A percentile compares a stretch with the other conserved stretches of the same genome.
phyloP scores from a whole-genome alignment of 2,329 filamentous ascomycete species.

The Rutstroemia sp. region DNA sequence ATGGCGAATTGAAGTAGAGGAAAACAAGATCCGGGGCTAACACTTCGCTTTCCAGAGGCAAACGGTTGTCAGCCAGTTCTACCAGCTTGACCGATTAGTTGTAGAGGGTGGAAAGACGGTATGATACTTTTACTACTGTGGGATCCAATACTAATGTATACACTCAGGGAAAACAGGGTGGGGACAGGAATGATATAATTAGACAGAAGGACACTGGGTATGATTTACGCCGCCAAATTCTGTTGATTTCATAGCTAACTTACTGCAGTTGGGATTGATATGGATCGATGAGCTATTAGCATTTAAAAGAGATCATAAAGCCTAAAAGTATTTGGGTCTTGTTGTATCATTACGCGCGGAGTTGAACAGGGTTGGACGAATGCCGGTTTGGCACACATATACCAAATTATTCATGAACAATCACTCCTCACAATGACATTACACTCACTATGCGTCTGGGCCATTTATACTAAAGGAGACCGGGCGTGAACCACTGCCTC shows the following conservation, averaged over 20 bases:
- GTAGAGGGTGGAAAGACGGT: conserved; percentile 82
- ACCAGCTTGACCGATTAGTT: conserved; percentile 82
- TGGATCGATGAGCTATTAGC: background rate
- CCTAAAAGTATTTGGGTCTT: background rate
- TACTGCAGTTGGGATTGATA: conserved; percentile 4
- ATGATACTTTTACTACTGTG: conserved; percentile 17
- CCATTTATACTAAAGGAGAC: too few relatives aligned
- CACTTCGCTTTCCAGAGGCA: conserved; percentile 60
- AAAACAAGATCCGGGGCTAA: conserved; percentile 10
- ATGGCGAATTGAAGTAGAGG: background rate
- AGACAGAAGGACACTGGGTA: conserved; percentile 77
- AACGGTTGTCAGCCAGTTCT: conserved; percentile 92
- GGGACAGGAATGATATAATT: conserved; percentile 57
- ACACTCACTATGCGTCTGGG: too few relatives aligned
- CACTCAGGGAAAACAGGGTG: conserved; percentile 60
- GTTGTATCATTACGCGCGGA: conserved; percentile 2
- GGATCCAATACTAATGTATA: conserved; percentile 8
- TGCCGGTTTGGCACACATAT: conserved; percentile 4
- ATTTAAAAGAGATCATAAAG: background rate
- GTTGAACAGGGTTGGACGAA: background rate
- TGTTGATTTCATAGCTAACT: background rate
- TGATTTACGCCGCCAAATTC: conserved; percentile 25
- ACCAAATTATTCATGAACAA: conserved; percentile 1
- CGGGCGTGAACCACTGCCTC: too few relatives aligned
- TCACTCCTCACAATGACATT: background rate